A percentile compares a stretch with the other conserved stretches of the same genome.
phyloP scores from a whole-genome alignment of 2,329 filamentous ascomycete species.

The Alternaria angustiovoidea region DNA sequence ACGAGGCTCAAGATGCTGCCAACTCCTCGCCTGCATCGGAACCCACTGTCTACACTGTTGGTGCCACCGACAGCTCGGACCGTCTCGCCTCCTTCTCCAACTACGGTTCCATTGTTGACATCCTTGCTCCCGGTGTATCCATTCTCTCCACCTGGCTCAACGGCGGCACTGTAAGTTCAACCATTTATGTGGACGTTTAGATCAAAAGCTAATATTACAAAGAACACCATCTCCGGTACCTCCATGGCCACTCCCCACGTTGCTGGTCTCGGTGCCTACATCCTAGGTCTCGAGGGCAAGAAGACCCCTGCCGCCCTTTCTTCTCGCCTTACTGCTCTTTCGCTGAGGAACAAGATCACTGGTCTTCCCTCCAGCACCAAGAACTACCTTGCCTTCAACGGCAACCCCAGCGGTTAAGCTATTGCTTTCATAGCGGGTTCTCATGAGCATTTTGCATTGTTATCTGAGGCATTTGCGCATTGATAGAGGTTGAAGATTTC shows the following conservation, averaged over 20 bases:
- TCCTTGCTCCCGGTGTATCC: slow-evolving; percentile 52
- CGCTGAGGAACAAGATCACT: slow-evolving; percentile 54
- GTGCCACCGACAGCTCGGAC: slow-evolving; percentile 51
- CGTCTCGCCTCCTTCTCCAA: slow-evolving; percentile 51
- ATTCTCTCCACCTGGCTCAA: slow-evolving; percentile 59
- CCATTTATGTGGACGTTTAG: neutral
- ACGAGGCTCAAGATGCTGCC: slow-evolving; percentile 43
- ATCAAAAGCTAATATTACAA: slow-evolving; percentile 11
- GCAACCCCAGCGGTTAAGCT: slow-evolving; percentile 41
- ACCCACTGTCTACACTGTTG: slow-evolving; percentile 51
- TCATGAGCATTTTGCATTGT: neutral
- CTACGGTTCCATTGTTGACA: slow-evolving; percentile 49
- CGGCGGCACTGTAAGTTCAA: slow-evolving; percentile 45
- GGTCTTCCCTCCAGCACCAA: slow-evolving; percentile 55
- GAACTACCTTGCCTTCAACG: slow-evolving; percentile 67
- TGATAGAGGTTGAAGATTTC: slow-evolving; percentile 6
- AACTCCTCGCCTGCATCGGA: slow-evolving; percentile 52
- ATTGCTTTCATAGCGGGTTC: neutral
- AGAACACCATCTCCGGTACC: slow-evolving; percentile 67
- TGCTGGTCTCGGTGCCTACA: slow-evolving; percentile 73
- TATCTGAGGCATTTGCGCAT: neutral
- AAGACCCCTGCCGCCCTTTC: slow-evolving; percentile 59
- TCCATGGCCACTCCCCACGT: slow-evolving; percentile 75
- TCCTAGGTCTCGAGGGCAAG: slow-evolving; percentile 63
- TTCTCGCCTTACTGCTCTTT: slow-evolving; percentile 55